These are phyloP conservation scores for Aspergillus niger DNA, from an alignment of 2,329 filamentous ascomycete genomes.

Conservation along the genomic window DNA sequence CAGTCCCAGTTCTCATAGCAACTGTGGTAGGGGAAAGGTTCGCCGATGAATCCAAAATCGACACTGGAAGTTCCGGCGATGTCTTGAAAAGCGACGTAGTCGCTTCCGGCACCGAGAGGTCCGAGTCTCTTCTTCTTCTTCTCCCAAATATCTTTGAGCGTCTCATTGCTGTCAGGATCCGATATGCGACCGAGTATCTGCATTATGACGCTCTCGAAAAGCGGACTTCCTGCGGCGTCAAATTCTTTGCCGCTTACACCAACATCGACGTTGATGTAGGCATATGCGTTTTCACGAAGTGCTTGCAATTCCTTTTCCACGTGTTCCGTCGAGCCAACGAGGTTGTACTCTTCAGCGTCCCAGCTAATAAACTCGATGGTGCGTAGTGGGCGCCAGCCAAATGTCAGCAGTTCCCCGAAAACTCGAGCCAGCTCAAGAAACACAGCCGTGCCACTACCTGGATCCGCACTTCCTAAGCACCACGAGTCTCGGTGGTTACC, in stretches of 20 bases:
- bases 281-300: conserved; percentile 73
- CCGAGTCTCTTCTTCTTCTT: conserved; percentile 60
- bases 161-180: conserved; percentile 71
- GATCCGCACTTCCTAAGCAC: conserved; percentile 83
- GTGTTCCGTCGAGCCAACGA: conserved; percentile 91
- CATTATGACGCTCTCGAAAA: conserved; percentile 71
- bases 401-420: conserved; percentile 73
- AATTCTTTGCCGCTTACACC: conserved; percentile 77
- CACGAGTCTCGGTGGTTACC: conserved; percentile 93
- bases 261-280: conserved; percentile 88
- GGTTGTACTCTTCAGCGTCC: conserved; percentile 92
- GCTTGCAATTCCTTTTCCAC: conserved; percentile 80
- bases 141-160: conserved; percentile 76
- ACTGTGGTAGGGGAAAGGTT: conserved; percentile 70
- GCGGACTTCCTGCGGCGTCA: conserved; percentile 75
- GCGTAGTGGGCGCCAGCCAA: conserved; percentile 88
- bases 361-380: conserved; percentile 96
- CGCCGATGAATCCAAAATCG: conserved; percentile 76
- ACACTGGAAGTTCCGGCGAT: conserved; percentile 86
- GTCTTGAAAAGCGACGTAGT: conserved; percentile 88
- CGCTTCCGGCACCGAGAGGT: conserved; percentile 72
- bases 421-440: conserved; percentile 86
- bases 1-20: conserved; percentile 90
- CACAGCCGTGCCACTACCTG: conserved; percentile 84
- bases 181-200: conserved; percentile 72